Base-by-base conservation (phyloP, 1,139 yeast genomes). In the Kodamaea suecica region DNA sequence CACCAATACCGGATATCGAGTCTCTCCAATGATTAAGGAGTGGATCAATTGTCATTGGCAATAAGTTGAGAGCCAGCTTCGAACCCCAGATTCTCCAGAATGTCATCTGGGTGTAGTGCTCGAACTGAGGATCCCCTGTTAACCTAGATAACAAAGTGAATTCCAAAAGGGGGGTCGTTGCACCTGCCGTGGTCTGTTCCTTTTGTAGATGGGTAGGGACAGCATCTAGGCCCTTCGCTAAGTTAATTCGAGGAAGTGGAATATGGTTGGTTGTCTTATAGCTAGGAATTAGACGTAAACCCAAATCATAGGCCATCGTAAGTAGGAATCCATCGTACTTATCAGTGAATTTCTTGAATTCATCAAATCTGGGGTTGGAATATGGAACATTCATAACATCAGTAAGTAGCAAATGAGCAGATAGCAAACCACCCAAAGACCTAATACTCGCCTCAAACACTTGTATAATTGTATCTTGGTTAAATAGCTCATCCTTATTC, bases 121-220 rank as follows among this genome's bases (percentile, higher is more conserved):
- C 94, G 57, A 84, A 90, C 32, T 76, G 70, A 2, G 76, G 68
- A 52, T 88, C 94, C 2, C 83, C 83, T 0, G 95, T 84, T 23
- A 87, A 64, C 37, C 76, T 63, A 0, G 94, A 84, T 20, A 90
- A 61, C 30, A 88, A 57, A 0, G 90, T 77, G 55, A 88, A 78
- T 55, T 88, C 97, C 31, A 88, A 62, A 38, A 86, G 71, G 4
- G 95, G 85, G 1, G 92, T 80, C 0, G 88, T 82, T 5, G 88
- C 92, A 1, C 96, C 97, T 0, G 96, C 84, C 0, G 88, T 74
- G 52, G 95, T 87, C 7, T 90, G 88, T 42, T 85, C 94, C 14
- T 63, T 50, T 38, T 74, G 78, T 9, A 70, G 44, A 3, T 45
- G 38, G 7, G 54, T 44, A 1, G 78, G 76, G 0, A 73, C 69